Evolutionary conservation across 164 flowering plant species (phyloP).

Genomic region (Aristolochia fimbriata): DNA sequence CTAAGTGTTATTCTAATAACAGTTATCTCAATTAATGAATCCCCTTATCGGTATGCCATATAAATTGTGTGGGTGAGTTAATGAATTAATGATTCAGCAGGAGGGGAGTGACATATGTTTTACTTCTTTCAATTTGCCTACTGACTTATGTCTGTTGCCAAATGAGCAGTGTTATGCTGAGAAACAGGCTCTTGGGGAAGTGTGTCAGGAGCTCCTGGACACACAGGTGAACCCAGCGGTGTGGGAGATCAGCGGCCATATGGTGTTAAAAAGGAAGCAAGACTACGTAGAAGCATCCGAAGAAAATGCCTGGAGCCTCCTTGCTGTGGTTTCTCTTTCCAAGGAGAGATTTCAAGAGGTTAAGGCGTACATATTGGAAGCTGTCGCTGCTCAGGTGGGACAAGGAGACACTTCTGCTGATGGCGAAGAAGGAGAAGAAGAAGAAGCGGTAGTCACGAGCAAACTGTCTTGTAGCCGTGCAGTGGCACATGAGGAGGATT

Average conservation of each 20-base stretch:
- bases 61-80: too few species aligned
- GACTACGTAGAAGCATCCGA: constrained; percentile 66
- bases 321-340: constrained; percentile 76
- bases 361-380: constrained; percentile 47
- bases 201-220: constrained; percentile 61
- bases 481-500: background rate
- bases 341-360: constrained; percentile 66
- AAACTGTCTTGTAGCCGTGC: background rate
- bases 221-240: constrained; percentile 87
- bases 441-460: background rate
- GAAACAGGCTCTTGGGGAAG: constrained; percentile 91
- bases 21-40: too few species aligned
- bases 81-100: too few species aligned
- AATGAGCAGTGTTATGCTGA: constrained; percentile 66
- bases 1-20: background rate
- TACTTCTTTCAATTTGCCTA: background rate
- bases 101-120: too few species aligned
- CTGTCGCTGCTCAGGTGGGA: constrained; percentile 11
- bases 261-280: constrained; percentile 66
- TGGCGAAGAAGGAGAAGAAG: constrained; percentile 1
- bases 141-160: background rate
- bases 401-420: background rate
- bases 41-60: too few species aligned
- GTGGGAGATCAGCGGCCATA: constrained; percentile 92
- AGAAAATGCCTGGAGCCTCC: constrained; percentile 61